Evolutionary conservation across 345 rosid genomes (phyloP).

Genomic region (Gynandropsis gynandra): DNA sequence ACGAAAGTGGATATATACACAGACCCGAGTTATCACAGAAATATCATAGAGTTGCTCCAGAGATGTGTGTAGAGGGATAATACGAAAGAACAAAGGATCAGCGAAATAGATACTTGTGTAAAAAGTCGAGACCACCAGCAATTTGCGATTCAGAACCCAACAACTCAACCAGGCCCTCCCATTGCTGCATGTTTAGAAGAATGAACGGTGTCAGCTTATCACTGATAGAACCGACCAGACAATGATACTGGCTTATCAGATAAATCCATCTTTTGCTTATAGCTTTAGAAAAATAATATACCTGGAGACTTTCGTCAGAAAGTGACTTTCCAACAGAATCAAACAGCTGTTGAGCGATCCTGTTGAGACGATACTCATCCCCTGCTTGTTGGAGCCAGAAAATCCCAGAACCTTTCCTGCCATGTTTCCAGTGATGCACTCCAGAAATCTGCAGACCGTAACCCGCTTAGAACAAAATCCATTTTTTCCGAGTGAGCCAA

Average conservation of each 20-base stretch:
- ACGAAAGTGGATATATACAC: not conserved
- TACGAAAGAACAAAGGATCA: too few species aligned
- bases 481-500: not conserved
- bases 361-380: conserved; percentile 60
- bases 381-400: conserved; percentile 94
- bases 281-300: conserved; percentile 18
- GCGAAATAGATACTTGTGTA: conserved; percentile 62
- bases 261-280: conserved; percentile 3
- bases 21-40: not conserved
- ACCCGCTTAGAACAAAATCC: conserved; percentile 5
- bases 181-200: conserved; percentile 55
- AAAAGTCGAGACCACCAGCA: conserved; percentile 88
- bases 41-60: not conserved
- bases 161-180: conserved; percentile 89
- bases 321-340: conserved; percentile 87
- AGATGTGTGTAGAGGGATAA: not conserved
- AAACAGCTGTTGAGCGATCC: conserved; percentile 82
- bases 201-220: not conserved
- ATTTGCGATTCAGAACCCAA: conserved; percentile 71
- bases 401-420: conserved; percentile 75
- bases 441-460: conserved; percentile 59
- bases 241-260: not conserved
- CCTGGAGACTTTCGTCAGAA: conserved; percentile 92
- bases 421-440: conserved; percentile 93
- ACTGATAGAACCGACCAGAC: not conserved